Evolutionary conservation across 176 grass and related monocot species (phyloP).

Genomic region (Microstegium vimineum): DNA sequence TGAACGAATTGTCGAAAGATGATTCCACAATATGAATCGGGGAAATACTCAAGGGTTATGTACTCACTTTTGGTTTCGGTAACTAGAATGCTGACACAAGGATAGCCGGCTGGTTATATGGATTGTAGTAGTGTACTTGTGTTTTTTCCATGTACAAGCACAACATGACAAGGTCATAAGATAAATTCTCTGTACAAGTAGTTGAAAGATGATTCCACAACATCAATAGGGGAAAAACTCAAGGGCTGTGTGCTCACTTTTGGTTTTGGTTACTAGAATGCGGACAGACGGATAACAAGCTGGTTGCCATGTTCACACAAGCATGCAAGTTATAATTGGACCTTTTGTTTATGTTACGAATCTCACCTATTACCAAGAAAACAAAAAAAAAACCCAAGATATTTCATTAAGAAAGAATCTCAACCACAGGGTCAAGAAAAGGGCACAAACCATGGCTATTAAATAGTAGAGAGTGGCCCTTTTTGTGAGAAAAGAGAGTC

Average conservation of each 20-base stretch:
- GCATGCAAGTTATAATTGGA: not conserved
- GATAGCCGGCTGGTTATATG: not conserved
- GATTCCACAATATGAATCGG: not conserved
- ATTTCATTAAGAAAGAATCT: not conserved
- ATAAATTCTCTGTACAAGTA: not conserved
- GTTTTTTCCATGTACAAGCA: conserved; percentile 6
- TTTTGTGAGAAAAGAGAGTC: not conserved
- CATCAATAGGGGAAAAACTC: not conserved
- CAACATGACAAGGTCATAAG: not conserved
- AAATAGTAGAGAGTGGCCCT: not conserved
- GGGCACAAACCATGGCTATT: not conserved
- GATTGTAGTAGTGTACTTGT: not conserved
- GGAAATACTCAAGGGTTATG: not conserved
- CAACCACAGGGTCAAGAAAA: not conserved
- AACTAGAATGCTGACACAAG: not conserved
- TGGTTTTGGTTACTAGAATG: not conserved
- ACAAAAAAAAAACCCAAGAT: not conserved
- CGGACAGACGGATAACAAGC: not conserved
- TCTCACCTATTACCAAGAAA: not conserved
- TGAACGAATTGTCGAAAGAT: not conserved
- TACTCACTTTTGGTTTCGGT: not conserved
- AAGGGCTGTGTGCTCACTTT: not conserved
- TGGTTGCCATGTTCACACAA: not conserved
- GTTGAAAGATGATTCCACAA: not conserved
- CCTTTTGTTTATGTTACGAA: not conserved